phyloP scores from a whole-genome alignment of 2,329 filamentous ascomycete species.

The Ophiostoma triangulosporum region DNA sequence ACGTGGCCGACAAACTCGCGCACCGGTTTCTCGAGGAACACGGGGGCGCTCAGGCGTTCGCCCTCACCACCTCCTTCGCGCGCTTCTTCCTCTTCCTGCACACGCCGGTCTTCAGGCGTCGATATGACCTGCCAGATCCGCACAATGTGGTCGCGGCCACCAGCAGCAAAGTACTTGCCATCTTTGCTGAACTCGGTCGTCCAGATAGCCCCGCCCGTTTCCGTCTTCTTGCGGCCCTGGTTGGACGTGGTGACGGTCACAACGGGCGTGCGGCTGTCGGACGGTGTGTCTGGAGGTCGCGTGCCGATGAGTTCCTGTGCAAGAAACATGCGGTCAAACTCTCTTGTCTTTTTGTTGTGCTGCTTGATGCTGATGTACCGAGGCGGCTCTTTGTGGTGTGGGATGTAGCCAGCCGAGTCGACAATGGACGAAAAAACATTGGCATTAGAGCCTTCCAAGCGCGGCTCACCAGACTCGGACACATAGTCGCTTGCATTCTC shows the following conservation, averaged over 20 bases:
- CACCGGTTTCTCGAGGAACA: constrained; percentile 68
- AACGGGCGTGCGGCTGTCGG: constrained; percentile 15
- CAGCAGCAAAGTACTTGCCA: constrained; percentile 82
- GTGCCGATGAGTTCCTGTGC: constrained; percentile 75
- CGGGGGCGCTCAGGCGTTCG: constrained; percentile 70
- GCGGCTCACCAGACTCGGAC: constrained; percentile 52
- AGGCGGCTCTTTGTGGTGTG: constrained; percentile 75
- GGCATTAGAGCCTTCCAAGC: constrained; percentile 71
- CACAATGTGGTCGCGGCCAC: constrained; percentile 74
- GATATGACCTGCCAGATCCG: constrained; percentile 82
- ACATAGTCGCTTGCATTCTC: constrained; percentile 48
- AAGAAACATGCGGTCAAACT: constrained; percentile 80
- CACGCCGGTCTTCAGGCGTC: constrained; percentile 62
- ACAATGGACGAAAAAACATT: constrained; percentile 68
- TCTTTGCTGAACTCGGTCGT: constrained; percentile 86
- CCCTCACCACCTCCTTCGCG: constrained; percentile 31
- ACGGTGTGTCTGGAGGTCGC: constrained; percentile 22
- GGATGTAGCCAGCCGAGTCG: constrained; percentile 62
- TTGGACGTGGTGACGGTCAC: constrained; percentile 19
- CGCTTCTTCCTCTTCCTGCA: constrained; percentile 57
- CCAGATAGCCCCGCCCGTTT: constrained; percentile 63
- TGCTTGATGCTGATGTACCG: constrained; percentile 78
- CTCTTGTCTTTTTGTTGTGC: constrained; percentile 65
- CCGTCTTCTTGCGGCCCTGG: constrained; percentile 27
- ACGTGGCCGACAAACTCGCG: constrained; percentile 74